Percentiles rank a stretch among this genome's conserved stretches.
phyloP scores from a whole-genome alignment of 371 early-diverging fungal genomes.

The Mortierella sp. region DNA sequence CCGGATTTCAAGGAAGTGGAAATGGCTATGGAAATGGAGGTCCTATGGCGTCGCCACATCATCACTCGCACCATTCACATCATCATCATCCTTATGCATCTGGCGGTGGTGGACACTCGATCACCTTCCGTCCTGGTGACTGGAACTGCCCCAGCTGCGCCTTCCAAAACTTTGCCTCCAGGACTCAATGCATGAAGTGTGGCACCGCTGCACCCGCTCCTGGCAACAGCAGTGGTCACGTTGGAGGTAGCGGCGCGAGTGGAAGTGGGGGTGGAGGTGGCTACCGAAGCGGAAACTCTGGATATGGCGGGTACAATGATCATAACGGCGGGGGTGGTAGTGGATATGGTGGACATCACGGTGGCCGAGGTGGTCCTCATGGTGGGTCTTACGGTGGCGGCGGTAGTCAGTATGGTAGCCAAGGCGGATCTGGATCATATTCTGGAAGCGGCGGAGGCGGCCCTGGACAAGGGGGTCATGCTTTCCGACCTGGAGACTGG shows the following conservation, averaged over 20 bases:
- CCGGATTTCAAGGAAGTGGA: constrained; percentile 1
- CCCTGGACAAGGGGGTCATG: constrained; percentile 39
- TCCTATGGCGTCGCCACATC: constrained; percentile 40
- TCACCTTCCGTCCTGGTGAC: constrained; percentile 70
- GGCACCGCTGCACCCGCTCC: constrained; percentile 56
- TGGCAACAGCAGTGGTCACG: constrained; percentile 18
- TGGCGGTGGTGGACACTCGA: constrained; percentile 44
- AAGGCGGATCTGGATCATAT: constrained; percentile 17
- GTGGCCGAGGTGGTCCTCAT: constrained; percentile 35
- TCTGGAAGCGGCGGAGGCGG: constrained; percentile 35
- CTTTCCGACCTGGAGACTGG: constrained; percentile 75
- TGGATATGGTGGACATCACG: constrained; percentile 20
- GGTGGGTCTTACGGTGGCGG: constrained; percentile 24
- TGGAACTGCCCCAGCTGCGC: constrained; percentile 78
- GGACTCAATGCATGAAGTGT: constrained; percentile 70
- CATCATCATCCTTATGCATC: constrained; percentile 53
- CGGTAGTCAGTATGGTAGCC: constrained; percentile 18
- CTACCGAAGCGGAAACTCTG: constrained; percentile 25
- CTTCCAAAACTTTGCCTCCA: constrained; percentile 83
- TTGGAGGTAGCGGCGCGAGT: constrained; percentile 5
- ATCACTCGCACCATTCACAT: constrained; percentile 51
- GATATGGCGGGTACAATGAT: constrained; percentile 27
- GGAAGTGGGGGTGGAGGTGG: constrained; percentile 16
- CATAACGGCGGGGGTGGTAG: constrained; percentile 43
- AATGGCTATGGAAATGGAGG: constrained; percentile 25